Evolutionary conservation across 768 basidiomycete species (phyloP).

Genomic region (Lactarius trivialis): DNA sequence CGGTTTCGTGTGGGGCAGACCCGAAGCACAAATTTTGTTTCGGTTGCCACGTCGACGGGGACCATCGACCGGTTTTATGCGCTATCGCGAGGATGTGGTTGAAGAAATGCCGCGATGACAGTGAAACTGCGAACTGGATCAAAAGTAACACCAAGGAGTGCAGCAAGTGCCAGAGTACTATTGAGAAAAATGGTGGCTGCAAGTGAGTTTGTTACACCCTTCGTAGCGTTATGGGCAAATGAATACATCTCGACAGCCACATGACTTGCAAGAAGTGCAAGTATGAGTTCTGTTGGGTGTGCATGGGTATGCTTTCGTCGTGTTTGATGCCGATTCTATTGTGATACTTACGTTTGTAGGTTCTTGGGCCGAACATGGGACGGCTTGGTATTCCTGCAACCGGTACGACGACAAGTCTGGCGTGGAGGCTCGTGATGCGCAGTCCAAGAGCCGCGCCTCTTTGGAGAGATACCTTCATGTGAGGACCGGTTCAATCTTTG

Average conservation of each 20-base stretch:
- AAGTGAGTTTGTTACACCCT: slow-evolving; percentile 58
- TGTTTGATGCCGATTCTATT: slow-evolving; percentile 32
- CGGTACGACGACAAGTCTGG: slow-evolving; percentile 92
- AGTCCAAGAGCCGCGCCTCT: slow-evolving; percentile 83
- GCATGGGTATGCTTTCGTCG: slow-evolving; percentile 63
- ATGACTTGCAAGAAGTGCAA: slow-evolving; percentile 99
- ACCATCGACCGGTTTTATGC: slow-evolving; percentile 91
- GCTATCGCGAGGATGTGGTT: slow-evolving; percentile 87
- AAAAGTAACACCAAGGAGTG: slow-evolving; percentile 99
- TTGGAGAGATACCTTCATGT: slow-evolving; percentile 96
- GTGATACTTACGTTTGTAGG: slow-evolving; percentile 41
- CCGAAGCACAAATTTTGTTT: slow-evolving; percentile 83
- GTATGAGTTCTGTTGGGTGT: slow-evolving; percentile 99
- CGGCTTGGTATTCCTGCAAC: slow-evolving; percentile 97
- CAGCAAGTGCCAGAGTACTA: slow-evolving; percentile 90
- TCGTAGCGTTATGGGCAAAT: slow-evolving; percentile 13
- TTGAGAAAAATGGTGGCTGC: slow-evolving; percentile 99
- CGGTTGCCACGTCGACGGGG: slow-evolving; percentile 81
- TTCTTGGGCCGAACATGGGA: slow-evolving; percentile 96
- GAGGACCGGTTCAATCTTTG: slow-evolving; percentile 26
- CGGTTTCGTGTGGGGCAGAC: slow-evolving; percentile 73
- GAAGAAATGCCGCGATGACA: slow-evolving; percentile 95
- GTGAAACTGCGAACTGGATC: slow-evolving; percentile 99
- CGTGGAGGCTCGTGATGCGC: slow-evolving; percentile 83
- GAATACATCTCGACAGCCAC: slow-evolving; percentile 51